phyloP scores from a whole-genome alignment of 306 rosid genomes.

The Lablab purpureus region DNA sequence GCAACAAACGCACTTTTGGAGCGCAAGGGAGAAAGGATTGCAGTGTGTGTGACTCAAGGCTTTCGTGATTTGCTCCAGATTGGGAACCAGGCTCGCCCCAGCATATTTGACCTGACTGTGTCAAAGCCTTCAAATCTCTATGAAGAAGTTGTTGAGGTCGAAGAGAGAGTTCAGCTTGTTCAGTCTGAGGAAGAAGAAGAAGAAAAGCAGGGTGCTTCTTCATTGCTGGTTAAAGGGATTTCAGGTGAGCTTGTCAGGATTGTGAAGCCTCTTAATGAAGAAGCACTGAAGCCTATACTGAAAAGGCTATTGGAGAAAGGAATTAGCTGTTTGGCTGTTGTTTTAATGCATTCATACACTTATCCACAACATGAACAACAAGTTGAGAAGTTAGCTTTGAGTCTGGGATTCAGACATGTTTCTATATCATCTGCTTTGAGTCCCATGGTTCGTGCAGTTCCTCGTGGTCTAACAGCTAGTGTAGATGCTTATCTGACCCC shows the following conservation, averaged over 20 bases:
- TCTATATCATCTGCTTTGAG: conserved; percentile 92
- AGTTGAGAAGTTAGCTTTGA: conserved; percentile 67
- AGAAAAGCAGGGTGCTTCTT: conserved; percentile 48
- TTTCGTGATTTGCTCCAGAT: conserved; percentile 87
- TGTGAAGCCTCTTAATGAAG: conserved; percentile 75
- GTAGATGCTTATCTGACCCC: conserved; percentile 98
- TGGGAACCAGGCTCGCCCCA: conserved; percentile 97
- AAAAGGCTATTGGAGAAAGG: conserved; percentile 69
- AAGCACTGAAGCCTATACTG: conserved; percentile 65
- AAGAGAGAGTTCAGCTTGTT: conserved; percentile 81
- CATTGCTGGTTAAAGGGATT: conserved; percentile 64
- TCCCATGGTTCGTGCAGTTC: conserved; percentile 97
- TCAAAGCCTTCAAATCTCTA: conserved; percentile 85
- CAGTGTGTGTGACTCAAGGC: conserved; percentile 87
- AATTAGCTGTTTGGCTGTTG: conserved; percentile 85
- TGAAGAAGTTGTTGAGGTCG: conserved; percentile 88
- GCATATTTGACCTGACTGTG: conserved; percentile 85
- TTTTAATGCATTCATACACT: conserved; percentile 91
- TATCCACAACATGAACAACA: conserved; percentile 80
- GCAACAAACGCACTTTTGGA: conserved; percentile 95
- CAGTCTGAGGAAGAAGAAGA: conserved; percentile 55
- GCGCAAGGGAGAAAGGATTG: conserved; percentile 91
- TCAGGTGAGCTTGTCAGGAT: conserved; percentile 88
- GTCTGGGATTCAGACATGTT: conserved; percentile 89
- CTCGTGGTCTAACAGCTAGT: conserved; percentile 94